These are phyloP conservation scores for Colletotrichum sp. DNA, from an alignment of 2,329 filamentous ascomycete species.

Conservation along the genomic window DNA sequence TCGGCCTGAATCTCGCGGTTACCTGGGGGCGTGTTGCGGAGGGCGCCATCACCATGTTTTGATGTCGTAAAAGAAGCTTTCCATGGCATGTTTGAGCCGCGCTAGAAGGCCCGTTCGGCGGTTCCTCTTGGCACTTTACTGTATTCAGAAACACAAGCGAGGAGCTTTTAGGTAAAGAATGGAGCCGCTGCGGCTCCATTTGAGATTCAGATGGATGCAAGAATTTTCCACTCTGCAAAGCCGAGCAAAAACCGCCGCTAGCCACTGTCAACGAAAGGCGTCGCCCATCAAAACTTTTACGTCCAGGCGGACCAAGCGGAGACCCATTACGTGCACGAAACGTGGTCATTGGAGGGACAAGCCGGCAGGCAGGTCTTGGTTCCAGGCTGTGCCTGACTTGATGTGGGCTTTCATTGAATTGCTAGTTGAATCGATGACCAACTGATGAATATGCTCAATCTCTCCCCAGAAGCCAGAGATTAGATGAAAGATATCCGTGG, in stretches of 20 bases:
- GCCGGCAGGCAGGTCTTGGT: background rate
- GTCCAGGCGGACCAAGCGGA: constrained; percentile 1
- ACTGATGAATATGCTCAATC: background rate
- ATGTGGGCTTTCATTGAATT: background rate
- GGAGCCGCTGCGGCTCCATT: constrained; percentile 1
- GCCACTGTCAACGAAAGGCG: background rate
- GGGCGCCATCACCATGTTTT: constrained; percentile 15
- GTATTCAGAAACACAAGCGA: constrained; percentile 8
- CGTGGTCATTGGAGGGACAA: background rate
- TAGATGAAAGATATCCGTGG: background rate
- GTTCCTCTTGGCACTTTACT: background rate
- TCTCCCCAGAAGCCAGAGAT: background rate
- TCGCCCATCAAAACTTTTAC: background rate
- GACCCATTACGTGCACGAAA: background rate
- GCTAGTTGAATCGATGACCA: background rate
- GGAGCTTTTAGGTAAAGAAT: constrained; percentile 16
- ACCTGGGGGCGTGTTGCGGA: background rate
- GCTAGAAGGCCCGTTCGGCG: constrained; percentile 7
- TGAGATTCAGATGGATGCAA: constrained; percentile 7
- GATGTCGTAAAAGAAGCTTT: constrained; percentile 22
- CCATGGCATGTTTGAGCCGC: constrained; percentile 17
- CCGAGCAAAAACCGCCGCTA: constrained; percentile 16
- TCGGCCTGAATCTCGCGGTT: constrained; percentile 1
- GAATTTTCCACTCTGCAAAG: constrained; percentile 11
- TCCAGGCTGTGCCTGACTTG: background rate